phyloP scores from a whole-genome alignment of 176 grass and related monocot genomes.

The Oryza meridionalis region DNA sequence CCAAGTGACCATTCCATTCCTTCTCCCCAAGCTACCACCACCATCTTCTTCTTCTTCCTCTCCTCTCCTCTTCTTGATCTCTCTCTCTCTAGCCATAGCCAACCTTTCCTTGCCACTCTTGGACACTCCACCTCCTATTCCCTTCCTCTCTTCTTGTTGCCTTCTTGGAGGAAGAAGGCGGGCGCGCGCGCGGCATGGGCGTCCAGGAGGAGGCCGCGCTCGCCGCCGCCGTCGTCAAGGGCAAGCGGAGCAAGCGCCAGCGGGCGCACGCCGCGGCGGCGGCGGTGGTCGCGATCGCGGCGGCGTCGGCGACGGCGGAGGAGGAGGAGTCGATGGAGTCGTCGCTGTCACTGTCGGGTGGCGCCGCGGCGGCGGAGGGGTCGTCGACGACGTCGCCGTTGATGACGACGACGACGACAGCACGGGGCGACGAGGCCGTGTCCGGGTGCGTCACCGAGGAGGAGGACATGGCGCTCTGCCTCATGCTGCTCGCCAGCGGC shows the following conservation, averaged over 20 bases:
- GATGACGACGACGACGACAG: not conserved
- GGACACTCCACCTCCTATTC: constrained; percentile 18
- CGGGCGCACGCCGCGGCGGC: constrained; percentile 9
- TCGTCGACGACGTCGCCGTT: constrained; percentile 42
- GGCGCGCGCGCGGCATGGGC: constrained; percentile 25
- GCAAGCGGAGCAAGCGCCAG: constrained; percentile 79
- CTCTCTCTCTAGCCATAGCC: constrained; percentile 22
- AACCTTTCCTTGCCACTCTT: constrained; percentile 24
- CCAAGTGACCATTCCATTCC: constrained; percentile 14
- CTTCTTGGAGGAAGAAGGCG: not conserved
- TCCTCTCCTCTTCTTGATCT: not conserved
- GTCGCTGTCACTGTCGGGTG: constrained; percentile 14
- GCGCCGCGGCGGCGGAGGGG: not conserved
- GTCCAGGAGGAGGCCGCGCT: not conserved
- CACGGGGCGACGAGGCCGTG: constrained; percentile 28
- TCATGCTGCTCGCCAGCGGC: constrained; percentile 70
- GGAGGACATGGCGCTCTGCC: constrained; percentile 80
- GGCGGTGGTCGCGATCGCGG: not conserved
- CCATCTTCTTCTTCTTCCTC: not conserved
- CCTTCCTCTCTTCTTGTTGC: not conserved
- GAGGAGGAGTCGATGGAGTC: not conserved
- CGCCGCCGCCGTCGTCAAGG: constrained; percentile 54
- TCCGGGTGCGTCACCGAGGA: constrained; percentile 56
- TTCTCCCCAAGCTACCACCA: constrained; percentile 40
- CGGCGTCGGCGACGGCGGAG: constrained; percentile 1